These are phyloP conservation scores for Calonectria pauciramosa DNA, from an alignment of 2,329 filamentous ascomycete species.

Conservation along the genomic window DNA sequence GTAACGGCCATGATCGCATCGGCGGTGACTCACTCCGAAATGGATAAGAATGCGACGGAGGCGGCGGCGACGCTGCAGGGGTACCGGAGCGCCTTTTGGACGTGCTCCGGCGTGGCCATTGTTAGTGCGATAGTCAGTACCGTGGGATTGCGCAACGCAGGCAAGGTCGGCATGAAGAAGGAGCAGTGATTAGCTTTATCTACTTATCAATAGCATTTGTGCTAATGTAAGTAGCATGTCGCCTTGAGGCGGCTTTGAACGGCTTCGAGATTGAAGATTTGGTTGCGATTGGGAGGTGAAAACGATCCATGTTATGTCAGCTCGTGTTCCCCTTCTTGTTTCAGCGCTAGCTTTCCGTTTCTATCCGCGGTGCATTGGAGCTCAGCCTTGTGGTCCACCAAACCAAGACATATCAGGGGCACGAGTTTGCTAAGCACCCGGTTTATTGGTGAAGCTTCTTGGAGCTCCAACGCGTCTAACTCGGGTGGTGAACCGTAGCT, in stretches of 20 bases:
- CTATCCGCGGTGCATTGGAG: not conserved
- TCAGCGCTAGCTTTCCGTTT: not conserved
- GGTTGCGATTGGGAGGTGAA: not conserved
- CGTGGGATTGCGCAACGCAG: slow-evolving; percentile 22
- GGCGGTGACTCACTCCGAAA: slow-evolving; percentile 19
- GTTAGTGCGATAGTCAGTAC: slow-evolving; percentile 3
- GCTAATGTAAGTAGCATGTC: not conserved
- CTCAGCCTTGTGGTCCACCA: slow-evolving; percentile 1
- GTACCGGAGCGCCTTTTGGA: slow-evolving; percentile 21
- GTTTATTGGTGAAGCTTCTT: not conserved
- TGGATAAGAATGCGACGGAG: slow-evolving; percentile 1
- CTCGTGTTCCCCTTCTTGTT: slow-evolving; percentile 1
- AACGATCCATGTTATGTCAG: not conserved
- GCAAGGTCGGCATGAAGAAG: slow-evolving; percentile 28
- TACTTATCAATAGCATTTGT: no score
- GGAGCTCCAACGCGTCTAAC: not conserved
- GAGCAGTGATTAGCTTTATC: not conserved
- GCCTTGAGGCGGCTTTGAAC: not conserved
- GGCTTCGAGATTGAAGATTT: not conserved
- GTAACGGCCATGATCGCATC: slow-evolving; percentile 28
- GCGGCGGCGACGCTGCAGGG: slow-evolving; percentile 18
- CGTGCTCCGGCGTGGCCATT: slow-evolving; percentile 18
- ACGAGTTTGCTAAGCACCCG: not conserved
- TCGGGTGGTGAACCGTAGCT: slow-evolving; percentile 2
- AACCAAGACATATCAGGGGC: slow-evolving; percentile 7